Percentiles rank a stretch among this genome's conserved stretches.
Evolutionary conservation across 371 early-diverging fungal species (phyloP).

Genomic region (Dentiscutata heterogama): DNA sequence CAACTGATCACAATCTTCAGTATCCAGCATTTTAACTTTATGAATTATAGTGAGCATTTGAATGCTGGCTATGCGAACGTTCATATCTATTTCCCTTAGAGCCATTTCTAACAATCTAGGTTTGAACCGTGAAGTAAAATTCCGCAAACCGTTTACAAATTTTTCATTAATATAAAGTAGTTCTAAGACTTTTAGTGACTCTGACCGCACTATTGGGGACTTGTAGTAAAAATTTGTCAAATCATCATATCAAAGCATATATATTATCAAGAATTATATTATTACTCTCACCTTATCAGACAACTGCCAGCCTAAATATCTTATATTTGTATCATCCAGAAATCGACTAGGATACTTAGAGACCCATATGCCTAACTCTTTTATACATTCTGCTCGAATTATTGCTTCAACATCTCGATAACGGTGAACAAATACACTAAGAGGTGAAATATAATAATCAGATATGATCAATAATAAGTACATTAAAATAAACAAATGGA

Average conservation of each 20-base stretch:
- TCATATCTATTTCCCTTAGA: constrained; percentile 75
- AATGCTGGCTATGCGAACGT: constrained; percentile 75
- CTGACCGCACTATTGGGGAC: constrained; percentile 69
- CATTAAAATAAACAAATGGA: not conserved
- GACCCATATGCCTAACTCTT: constrained; percentile 85
- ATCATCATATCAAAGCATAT: not conserved
- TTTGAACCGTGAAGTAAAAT: constrained; percentile 80
- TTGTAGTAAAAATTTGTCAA: constrained; percentile 37
- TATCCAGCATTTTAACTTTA: constrained; percentile 51
- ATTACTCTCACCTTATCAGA: constrained; percentile 73
- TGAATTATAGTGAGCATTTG: constrained; percentile 58
- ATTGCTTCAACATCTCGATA: constrained; percentile 89
- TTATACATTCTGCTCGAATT: constrained; percentile 87
- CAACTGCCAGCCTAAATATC: constrained; percentile 89
- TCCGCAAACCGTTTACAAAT: constrained; percentile 64
- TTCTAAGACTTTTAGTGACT: constrained; percentile 66
- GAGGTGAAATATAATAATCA: not conserved
- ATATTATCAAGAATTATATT: not conserved
- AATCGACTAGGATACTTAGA: constrained; percentile 73
- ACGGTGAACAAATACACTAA: constrained; percentile 86
- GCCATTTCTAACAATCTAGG: constrained; percentile 87
- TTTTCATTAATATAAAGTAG: constrained; percentile 65
- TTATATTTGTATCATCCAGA: constrained; percentile 76
- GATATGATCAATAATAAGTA: not conserved
- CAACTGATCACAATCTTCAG: constrained; percentile 45